phyloP scores from a whole-genome alignment of 495 filamentous ascomycete genomes.

The Penicillium flavigenum region DNA sequence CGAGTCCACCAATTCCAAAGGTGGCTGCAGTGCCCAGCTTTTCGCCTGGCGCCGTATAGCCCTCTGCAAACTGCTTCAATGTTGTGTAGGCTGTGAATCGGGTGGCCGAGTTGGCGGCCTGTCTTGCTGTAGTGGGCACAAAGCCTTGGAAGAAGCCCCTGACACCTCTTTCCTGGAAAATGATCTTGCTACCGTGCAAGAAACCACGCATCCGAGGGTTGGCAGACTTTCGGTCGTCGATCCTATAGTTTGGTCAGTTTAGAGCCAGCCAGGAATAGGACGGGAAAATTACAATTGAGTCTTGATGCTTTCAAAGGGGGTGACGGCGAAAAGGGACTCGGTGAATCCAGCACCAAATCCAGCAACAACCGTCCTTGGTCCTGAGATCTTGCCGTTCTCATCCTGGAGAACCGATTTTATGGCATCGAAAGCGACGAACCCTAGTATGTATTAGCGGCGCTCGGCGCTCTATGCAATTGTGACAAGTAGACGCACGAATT shows the following conservation, averaged over 20 bases:
- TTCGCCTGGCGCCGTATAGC: slow-evolving; percentile 90
- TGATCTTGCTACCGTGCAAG: slow-evolving; percentile 83
- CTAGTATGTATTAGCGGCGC: slow-evolving; percentile 40
- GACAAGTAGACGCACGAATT: slow-evolving; percentile 61
- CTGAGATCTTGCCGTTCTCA: slow-evolving; percentile 83
- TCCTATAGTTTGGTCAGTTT: slow-evolving; percentile 47
- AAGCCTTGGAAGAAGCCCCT: slow-evolving; percentile 96
- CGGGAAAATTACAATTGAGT: slow-evolving; percentile 67
- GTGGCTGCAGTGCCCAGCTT: slow-evolving; percentile 88
- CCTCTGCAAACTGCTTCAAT: slow-evolving; percentile 85
- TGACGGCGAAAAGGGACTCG: slow-evolving; percentile 90
- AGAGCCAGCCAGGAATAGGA: background rate
- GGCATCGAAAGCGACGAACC: slow-evolving; percentile 93
- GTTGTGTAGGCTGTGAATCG: slow-evolving; percentile 89
- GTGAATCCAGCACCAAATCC: slow-evolving; percentile 95
- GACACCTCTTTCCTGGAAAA: slow-evolving; percentile 81
- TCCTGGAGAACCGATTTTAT: slow-evolving; percentile 84
- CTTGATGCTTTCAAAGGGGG: slow-evolving; percentile 97
- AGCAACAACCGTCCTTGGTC: slow-evolving; percentile 85
- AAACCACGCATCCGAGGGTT: slow-evolving; percentile 91
- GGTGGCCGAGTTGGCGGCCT: slow-evolving; percentile 89
- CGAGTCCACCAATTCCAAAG: slow-evolving; percentile 86
- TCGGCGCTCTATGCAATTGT: background rate
- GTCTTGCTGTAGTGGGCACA: slow-evolving; percentile 88
- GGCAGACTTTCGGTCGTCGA: slow-evolving; percentile 88